Evolutionary conservation across 192 early-diverging fungal species (phyloP).

Genomic region (Gonapodya sp.): DNA sequence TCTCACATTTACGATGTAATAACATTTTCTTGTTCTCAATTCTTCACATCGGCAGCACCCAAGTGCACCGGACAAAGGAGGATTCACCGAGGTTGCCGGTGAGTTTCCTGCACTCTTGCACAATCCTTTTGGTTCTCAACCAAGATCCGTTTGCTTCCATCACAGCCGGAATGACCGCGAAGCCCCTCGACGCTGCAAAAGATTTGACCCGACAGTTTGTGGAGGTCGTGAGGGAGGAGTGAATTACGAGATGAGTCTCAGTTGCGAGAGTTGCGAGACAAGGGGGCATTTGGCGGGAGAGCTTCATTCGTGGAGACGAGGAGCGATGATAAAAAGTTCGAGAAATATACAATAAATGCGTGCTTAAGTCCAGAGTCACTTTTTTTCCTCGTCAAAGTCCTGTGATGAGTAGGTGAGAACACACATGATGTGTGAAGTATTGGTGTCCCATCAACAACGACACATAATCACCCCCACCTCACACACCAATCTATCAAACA

Average conservation of each 20-base stretch:
- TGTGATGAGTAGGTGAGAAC: not conserved
- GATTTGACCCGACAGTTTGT: not conserved
- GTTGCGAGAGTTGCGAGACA: no score
- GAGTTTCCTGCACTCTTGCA: not conserved
- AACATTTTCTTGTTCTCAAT: not conserved
- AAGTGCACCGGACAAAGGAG: not conserved
- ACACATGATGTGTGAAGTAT: not conserved
- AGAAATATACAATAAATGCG: no score
- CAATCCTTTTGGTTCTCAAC: not conserved
- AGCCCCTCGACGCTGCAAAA: not conserved
- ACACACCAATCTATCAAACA: not conserved
- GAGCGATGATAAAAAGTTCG: no score
- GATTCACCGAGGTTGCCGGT: not conserved
- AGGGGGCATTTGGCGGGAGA: no score
- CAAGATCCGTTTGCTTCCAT: no score
- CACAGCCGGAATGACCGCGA: not conserved
- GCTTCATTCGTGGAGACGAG: no score
- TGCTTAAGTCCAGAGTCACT: not conserved
- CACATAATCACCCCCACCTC: not conserved
- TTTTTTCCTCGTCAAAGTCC: not conserved
- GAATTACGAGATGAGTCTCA: not conserved
- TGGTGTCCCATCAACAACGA: not conserved
- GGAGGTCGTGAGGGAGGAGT: conserved; percentile 1
- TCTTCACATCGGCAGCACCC: not conserved
- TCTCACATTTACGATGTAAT: not conserved